Conservation (phyloP, 2,329 filamentous ascomycete genomes). For the Fusarium protoensiforme region DNA sequence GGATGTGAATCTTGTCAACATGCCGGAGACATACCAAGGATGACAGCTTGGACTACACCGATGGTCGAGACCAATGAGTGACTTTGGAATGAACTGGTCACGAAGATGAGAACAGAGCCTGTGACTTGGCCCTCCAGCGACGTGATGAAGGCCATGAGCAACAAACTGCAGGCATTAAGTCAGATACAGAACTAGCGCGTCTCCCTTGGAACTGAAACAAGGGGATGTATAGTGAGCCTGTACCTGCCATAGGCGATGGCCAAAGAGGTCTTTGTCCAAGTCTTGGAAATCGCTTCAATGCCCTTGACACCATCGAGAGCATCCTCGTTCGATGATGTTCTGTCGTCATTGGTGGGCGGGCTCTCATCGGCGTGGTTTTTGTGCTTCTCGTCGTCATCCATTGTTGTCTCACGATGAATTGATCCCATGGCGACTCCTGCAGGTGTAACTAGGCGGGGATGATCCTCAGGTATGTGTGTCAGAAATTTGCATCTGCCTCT, state of each 20-base stretch:
- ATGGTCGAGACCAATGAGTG: constrained; percentile 60
- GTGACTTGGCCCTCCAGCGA: constrained; percentile 37
- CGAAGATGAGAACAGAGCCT: constrained; percentile 36
- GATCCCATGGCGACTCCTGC: background rate
- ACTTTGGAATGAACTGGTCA: constrained; percentile 50
- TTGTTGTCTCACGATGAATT: background rate
- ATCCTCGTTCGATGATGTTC: background rate
- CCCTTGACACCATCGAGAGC: constrained; percentile 34
- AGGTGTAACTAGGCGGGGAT: background rate
- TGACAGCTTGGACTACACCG: constrained; percentile 56
- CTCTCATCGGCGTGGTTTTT: background rate
- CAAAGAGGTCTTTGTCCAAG: constrained; percentile 24
- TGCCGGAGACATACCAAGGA: background rate
- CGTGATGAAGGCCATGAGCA: constrained; percentile 37
- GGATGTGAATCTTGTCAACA: background rate
- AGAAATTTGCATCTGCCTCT: background rate
- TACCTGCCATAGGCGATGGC: constrained; percentile 23
- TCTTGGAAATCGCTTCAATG: constrained; percentile 36
- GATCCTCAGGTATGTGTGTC: background rate
- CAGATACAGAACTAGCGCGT: background rate
- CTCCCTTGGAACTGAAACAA: background rate
- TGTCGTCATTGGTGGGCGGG: background rate
- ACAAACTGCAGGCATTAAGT: constrained; percentile 21
- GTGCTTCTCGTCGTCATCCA: background rate
- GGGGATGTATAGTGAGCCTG: background rate